Evolutionary conservation across 2,329 filamentous ascomycete genomes (phyloP).

Genomic region (Cytospora paraplurivora): DNA sequence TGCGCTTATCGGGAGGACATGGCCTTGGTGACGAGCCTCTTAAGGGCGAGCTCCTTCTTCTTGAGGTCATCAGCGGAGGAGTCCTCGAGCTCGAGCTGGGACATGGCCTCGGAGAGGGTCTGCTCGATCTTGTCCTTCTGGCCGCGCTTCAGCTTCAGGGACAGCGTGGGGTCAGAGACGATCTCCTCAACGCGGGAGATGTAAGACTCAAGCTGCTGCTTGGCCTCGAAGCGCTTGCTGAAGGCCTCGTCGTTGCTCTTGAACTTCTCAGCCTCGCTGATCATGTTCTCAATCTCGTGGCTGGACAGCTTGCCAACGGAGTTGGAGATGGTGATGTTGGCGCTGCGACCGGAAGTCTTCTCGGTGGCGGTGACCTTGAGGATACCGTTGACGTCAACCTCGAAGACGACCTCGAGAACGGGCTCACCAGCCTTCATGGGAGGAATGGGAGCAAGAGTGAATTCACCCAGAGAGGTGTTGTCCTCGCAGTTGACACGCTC

Average conservation of each 20-base stretch:
- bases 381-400: slow-evolving; percentile 99
- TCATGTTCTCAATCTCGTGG: slow-evolving; percentile 96
- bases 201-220: slow-evolving; percentile 99
- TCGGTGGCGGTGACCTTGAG: slow-evolving; percentile 99
- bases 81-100: slow-evolving; percentile 93
- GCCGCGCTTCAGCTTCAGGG: slow-evolving; percentile 96
- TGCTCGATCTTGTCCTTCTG: slow-evolving; percentile 99
- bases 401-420: slow-evolving; percentile 96
- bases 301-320: slow-evolving; percentile 97
- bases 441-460: slow-evolving; percentile 87
- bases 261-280: slow-evolving; percentile 96
- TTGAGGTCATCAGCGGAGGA: slow-evolving; percentile 90
- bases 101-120: slow-evolving; percentile 96
- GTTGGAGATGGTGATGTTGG: slow-evolving; percentile 99
- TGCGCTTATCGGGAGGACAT: slow-evolving; percentile 81
- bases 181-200: slow-evolving; percentile 99
- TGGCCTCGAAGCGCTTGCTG: slow-evolving; percentile 98
- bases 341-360: slow-evolving; percentile 96
- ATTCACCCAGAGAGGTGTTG: slow-evolving; percentile 97
- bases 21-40: slow-evolving; percentile 97
- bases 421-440: slow-evolving; percentile 92
- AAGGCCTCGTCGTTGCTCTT: slow-evolving; percentile 97
- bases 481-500: slow-evolving; percentile 98
- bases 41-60: slow-evolving; percentile 99
- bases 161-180: slow-evolving; percentile 92